phyloP scores from a whole-genome alignment of 768 basidiomycete genomes.

The Porpolomopsis calyptriformis region DNA sequence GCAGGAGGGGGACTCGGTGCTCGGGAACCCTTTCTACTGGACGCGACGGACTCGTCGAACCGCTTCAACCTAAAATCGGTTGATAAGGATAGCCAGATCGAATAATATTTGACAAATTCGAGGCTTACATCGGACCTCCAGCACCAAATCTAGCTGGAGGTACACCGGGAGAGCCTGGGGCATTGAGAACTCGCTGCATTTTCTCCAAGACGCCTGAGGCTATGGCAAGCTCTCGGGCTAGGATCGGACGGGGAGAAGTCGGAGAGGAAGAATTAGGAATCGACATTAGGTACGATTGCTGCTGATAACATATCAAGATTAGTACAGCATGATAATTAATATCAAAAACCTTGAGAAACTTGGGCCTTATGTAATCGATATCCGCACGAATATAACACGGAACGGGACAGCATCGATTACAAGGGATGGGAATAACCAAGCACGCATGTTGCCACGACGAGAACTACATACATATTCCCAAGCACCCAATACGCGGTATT shows the following conservation, averaged over 20 bases:
- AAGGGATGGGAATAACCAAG: too few species aligned
- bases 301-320: not conserved
- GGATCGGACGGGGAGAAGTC: slow-evolving; percentile 17
- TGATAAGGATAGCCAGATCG: not conserved
- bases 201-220: slow-evolving; percentile 43
- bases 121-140: slow-evolving; percentile 59
- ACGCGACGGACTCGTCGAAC: slow-evolving; percentile 66
- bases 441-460: not conserved
- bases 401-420: too few species aligned
- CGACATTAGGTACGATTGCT: not conserved
- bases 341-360: too few species aligned
- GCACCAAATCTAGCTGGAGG: slow-evolving; percentile 61
- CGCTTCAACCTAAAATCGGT: slow-evolving; percentile 49
- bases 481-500: not conserved
- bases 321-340: too few species aligned
- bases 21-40: slow-evolving; percentile 60
- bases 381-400: too few species aligned
- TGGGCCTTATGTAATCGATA: too few species aligned
- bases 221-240: slow-evolving; percentile 37
- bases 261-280: not conserved
- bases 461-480: not conserved
- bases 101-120: not conserved
- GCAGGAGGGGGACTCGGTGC: slow-evolving; percentile 71
- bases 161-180: slow-evolving; percentile 30
- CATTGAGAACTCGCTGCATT: slow-evolving; percentile 32